Evolutionary conservation across 2,329 filamentous ascomycete genomes (phyloP).

Genomic region (Juglanconis juglandina): DNA sequence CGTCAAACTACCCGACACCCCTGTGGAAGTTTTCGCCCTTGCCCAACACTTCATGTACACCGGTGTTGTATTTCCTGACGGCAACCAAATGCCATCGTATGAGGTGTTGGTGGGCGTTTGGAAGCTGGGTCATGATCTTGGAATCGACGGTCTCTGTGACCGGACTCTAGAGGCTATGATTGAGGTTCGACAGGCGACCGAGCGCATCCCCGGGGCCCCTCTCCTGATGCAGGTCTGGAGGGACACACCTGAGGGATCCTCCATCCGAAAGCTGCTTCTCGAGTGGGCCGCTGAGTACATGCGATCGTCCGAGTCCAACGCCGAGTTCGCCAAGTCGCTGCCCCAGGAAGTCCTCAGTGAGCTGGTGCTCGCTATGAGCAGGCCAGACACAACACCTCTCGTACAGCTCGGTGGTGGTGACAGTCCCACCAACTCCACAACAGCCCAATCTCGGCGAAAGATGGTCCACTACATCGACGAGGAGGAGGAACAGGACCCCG

Average conservation of each 20-base stretch:
- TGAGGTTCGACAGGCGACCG: conserved; percentile 50
- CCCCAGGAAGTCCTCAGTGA: conserved; percentile 62
- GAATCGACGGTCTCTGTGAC: conserved; percentile 54
- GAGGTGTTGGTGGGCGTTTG: conserved; percentile 53
- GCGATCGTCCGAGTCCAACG: conserved; percentile 51
- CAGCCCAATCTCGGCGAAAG: conserved; percentile 32
- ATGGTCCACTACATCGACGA: conserved; percentile 49
- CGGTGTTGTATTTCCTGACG: conserved; percentile 41
- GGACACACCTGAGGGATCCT: conserved; percentile 58
- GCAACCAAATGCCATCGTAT: conserved; percentile 45
- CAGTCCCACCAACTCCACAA: conserved; percentile 15
- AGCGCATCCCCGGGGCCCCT: conserved; percentile 54
- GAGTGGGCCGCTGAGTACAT: conserved; percentile 64
- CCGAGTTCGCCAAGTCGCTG: conserved; percentile 58
- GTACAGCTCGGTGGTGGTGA: conserved; percentile 27
- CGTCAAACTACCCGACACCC: conserved; percentile 46
- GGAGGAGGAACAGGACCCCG: conserved; percentile 33
- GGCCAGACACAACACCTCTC: conserved; percentile 40
- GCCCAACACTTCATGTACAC: conserved; percentile 55
- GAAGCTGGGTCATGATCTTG: conserved; percentile 52
- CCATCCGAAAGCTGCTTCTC: conserved; percentile 55
- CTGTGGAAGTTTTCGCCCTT: conserved; percentile 51
- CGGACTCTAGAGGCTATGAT: conserved; percentile 55
- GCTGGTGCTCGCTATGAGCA: conserved; percentile 60
- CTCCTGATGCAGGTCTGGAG: conserved; percentile 61